Evolutionary conservation across 345 rosid species (phyloP), one percentile per base, ranked within the genome.

Genomic region (Iberis pinnata): DNA sequence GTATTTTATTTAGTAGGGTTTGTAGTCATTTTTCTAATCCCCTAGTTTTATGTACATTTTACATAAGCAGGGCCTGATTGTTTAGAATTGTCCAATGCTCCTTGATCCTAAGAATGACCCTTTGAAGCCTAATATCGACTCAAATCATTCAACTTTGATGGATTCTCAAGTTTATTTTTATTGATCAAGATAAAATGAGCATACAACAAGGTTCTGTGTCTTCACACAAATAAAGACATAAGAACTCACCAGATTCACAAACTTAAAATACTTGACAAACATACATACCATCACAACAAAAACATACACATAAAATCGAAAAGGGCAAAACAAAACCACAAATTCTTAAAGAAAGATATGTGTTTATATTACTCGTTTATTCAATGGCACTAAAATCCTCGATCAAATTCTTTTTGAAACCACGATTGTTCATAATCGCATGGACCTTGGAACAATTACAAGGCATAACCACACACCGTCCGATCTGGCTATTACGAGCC

Each of bases 371-470:
- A 48, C 35, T 14, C 56, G 22, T 2, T 64, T 64, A 56, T 40
- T 64, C 63, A 8, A 65, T 49, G 24, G 65, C 48, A 14, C 42
- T 36, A 36, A 44, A 50, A 41, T 52, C 93, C 60, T 86, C 89
- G 38, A 80, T 70, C 67, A 80, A 68, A 61, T 61, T 74, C 31
- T 73, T 86, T 63, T 67, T 78, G 72, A 67, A 73, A 33, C 64
- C 64, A 58, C 41, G 49, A 43, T 59, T 64, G 59, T 65, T 58
- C 60, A 58, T 43, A 14, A 75, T 75, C 36, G 69, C 77, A 27
- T 76, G 79, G 19, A 86, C 58, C 73, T 78, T 80, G 5, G 78
- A 76, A 53, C 79, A 81, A 64, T 83, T 86, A 68, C 63, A 67
- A 16, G 86, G 81, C 55, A 82, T 58, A 20, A 66, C 61, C 72